A percentile compares a stretch with the other conserved stretches of the same genome.
Conservation (phyloP, 345 rosid species). For the Cardiospermum halicacabum region DNA sequence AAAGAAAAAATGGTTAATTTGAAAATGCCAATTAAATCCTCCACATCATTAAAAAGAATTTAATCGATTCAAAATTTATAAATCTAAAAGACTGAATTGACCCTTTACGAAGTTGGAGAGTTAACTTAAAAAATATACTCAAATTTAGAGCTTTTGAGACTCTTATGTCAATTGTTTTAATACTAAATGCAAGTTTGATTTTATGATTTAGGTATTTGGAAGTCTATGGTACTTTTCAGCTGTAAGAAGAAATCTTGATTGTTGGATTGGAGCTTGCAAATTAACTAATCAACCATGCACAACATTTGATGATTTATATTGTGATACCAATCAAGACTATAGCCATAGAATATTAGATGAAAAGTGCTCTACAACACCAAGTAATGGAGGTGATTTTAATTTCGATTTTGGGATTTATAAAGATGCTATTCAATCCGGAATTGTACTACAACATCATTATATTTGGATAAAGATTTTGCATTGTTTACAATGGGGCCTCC, state of each 20-base stretch:
- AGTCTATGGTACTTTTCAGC: conserved; percentile 33
- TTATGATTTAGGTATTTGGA: background rate
- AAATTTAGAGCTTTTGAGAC: too few species aligned
- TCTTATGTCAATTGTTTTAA: too few species aligned
- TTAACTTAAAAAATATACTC: too few species aligned
- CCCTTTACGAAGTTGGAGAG: too few species aligned
- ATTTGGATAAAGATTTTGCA: conserved; percentile 29
- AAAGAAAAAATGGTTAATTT: too few species aligned
- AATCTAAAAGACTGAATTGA: too few species aligned
- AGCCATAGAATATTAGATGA: background rate
- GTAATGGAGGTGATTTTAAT: conserved; percentile 8
- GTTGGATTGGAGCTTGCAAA: conserved; percentile 4
- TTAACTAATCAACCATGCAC: background rate
- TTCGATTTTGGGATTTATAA: conserved; percentile 34
- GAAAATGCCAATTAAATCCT: too few species aligned
- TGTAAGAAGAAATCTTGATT: background rate
- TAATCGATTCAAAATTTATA: too few species aligned
- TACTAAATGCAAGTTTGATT: background rate
- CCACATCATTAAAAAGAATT: too few species aligned
- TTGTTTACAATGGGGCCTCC: conserved; percentile 40
- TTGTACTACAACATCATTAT: conserved; percentile 19
- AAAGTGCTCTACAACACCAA: conserved; percentile 19
- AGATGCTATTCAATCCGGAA: conserved; percentile 30
- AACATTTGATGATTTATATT: background rate
- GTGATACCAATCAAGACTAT: too few species aligned